Percentiles rank a stretch among this genome's conserved stretches.
phyloP scores from a whole-genome alignment of 129 eudicot genomes.

The Heracleum sosnowskyi region DNA sequence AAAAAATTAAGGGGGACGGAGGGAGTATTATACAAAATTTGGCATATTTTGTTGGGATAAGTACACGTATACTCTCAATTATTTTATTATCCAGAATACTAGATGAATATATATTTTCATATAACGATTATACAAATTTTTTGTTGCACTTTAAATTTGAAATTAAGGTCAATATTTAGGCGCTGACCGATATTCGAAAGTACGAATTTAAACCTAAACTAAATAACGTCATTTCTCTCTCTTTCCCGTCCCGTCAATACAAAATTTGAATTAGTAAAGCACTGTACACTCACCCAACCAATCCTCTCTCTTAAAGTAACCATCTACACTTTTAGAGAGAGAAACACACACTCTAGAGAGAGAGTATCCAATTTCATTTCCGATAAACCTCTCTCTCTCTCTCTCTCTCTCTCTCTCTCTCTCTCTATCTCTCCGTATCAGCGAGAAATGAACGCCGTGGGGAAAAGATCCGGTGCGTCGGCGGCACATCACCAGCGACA shows the following conservation, averaged over 20 bases:
- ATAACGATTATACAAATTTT: no score
- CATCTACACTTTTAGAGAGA: slow-evolving; percentile 2
- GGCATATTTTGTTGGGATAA: no score
- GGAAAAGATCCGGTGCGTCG: slow-evolving; percentile 73
- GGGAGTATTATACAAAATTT: no score
- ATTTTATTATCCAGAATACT: no score
- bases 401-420: not conserved
- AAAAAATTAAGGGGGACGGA: no score
- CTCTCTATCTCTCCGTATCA: not conserved
- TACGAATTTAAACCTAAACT: not conserved
- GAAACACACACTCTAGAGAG: not conserved
- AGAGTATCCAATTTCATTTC: not conserved
- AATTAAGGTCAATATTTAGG: not conserved
- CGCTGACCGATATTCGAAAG: not conserved
- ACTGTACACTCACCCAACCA: not conserved
- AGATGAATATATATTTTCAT: no score
- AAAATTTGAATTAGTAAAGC: slow-evolving; percentile 4
- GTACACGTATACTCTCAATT: no score
- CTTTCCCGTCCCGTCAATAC: not conserved
- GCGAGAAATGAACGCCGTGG: slow-evolving; percentile 59
- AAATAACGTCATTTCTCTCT: not conserved
- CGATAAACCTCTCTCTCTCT: not conserved
- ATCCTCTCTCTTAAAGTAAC: not conserved
- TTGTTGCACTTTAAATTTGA: not conserved
- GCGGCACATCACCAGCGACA: slow-evolving; percentile 86